phyloP scores from a whole-genome alignment of 202 grass and related monocot species.

The Miscanthus sacchariflorus region DNA sequence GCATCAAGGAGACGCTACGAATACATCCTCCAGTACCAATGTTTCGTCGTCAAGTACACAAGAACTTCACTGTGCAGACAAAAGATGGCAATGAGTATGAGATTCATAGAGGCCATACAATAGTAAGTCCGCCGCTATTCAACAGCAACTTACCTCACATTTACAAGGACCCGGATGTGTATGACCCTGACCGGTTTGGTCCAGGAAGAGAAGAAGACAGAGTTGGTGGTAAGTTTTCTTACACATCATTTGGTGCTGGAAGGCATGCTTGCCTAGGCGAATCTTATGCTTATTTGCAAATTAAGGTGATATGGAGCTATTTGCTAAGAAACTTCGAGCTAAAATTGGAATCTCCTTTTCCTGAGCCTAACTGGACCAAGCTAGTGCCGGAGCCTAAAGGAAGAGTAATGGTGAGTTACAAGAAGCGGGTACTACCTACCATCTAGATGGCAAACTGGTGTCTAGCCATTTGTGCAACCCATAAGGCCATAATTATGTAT shows the following conservation, averaged over 20 bases:
- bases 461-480: not conserved
- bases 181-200: not conserved
- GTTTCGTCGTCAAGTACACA: not conserved
- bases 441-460: not conserved
- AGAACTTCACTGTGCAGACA: not conserved
- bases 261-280: not conserved
- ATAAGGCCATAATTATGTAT: no score
- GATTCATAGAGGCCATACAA: not conserved
- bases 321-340: not conserved
- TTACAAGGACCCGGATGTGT: not conserved
- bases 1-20: not conserved
- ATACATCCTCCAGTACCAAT: not conserved
- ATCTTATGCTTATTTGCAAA: not conserved
- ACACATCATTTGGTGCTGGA: not conserved
- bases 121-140: not conserved
- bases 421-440: not conserved
- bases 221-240: not conserved
- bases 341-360: not conserved
- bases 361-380: not conserved
- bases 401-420: not conserved
- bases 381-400: not conserved
- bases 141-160: not conserved
- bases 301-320: not conserved
- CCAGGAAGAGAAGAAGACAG: not conserved
- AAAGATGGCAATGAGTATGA: not conserved